Percentiles rank a stretch among this genome's conserved stretches.
Evolutionary conservation across 345 rosid genomes (phyloP).

Genomic region (Isatis tinctoria): DNA sequence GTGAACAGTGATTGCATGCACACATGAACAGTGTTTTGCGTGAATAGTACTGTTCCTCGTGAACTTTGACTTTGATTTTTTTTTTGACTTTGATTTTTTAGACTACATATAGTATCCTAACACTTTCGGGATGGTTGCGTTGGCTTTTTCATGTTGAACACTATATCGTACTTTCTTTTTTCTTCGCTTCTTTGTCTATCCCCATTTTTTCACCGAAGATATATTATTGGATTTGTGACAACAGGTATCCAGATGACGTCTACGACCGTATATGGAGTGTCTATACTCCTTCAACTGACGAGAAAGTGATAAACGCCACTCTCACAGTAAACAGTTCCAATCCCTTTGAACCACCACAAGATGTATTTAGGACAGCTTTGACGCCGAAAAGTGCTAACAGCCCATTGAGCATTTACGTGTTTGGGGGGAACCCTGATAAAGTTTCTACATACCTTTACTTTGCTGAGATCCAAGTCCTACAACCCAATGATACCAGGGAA

Average conservation of each 20-base stretch:
- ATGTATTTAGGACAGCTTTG: background rate
- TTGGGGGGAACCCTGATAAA: background rate
- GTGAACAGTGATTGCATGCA: no score
- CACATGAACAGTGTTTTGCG: no score
- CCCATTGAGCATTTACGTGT: rapidly evolving
- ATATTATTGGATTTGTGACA: background rate
- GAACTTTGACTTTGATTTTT: no score
- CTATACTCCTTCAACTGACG: background rate
- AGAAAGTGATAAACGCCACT: background rate
- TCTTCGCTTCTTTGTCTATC: no score
- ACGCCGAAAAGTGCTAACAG: background rate
- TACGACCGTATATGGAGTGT: background rate
- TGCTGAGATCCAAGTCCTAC: background rate
- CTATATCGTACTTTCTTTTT: no score
- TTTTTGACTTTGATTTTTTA: no score
- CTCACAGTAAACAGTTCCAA: background rate
- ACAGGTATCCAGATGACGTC: conserved; percentile 37
- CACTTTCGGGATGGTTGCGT: no score
- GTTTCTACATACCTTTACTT: conserved; percentile 31
- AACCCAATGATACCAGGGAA: background rate
- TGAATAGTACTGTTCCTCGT: no score
- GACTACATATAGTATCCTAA: no score
- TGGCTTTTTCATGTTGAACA: no score
- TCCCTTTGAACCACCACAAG: background rate
- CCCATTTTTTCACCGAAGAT: no score